A percentile compares a stretch with the other conserved stretches of the same genome.
Evolutionary conservation across 164 flowering plant genomes (phyloP).

Genomic region (Cinnamomum chago): DNA sequence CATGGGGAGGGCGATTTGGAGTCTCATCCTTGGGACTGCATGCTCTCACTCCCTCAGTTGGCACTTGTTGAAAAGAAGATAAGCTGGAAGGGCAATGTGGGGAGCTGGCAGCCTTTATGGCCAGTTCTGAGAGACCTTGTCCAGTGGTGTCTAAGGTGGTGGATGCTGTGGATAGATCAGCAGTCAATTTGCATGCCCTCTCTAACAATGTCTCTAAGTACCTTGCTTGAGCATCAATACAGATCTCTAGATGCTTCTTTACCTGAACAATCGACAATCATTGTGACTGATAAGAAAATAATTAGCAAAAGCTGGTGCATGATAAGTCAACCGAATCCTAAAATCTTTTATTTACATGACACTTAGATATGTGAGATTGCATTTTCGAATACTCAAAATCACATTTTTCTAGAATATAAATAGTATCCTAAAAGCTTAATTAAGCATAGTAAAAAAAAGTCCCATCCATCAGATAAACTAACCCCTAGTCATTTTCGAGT

Average conservation of each 20-base stretch:
- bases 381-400: too few species aligned
- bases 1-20: slow-evolving; percentile 18
- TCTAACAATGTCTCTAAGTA: slow-evolving; percentile 58
- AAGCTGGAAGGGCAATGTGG: slow-evolving; percentile 19
- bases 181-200: slow-evolving; percentile 59
- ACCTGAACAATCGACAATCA: slow-evolving; percentile 30
- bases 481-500: too few species aligned
- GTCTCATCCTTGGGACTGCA: slow-evolving; percentile 21
- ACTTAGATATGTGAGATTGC: too few species aligned
- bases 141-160: slow-evolving; percentile 5
- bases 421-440: too few species aligned
- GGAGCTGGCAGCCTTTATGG: not conserved
- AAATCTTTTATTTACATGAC: too few species aligned
- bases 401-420: too few species aligned
- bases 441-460: too few species aligned
- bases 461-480: too few species aligned
- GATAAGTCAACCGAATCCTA: too few species aligned
- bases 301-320: not conserved
- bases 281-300: too few species aligned
- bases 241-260: slow-evolving; percentile 67
- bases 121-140: not conserved
- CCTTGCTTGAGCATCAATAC: slow-evolving; percentile 56
- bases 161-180: slow-evolving; percentile 36
- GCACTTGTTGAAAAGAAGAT: slow-evolving; percentile 14
- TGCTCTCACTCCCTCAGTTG: slow-evolving; percentile 13